Evolutionary conservation across 192 early-diverging fungal genomes (phyloP), one percentile per base, ranked within the genome.

Genomic region (Funneliformis mosseae): DNA sequence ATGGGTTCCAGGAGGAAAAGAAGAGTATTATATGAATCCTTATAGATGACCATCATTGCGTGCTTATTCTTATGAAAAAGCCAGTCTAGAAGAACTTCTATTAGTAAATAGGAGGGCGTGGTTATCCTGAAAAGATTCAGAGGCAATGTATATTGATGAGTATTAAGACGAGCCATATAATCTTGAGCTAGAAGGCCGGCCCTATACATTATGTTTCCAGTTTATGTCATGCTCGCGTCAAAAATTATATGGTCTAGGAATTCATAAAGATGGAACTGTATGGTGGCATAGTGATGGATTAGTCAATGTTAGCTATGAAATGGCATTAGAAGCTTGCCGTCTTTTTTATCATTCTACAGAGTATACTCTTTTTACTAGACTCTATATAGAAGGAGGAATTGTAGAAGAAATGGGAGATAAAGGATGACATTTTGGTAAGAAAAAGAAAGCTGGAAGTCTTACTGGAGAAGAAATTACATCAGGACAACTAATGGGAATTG

Each of bases 341-440:
- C n/a, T n/a, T n/a, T n/a, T n/a, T n/a, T n/a, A n/a, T n/a, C n/a
- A n/a, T n/a, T n/a, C n/a, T n/a, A n/a, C n/a, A n/a, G n/a, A n/a
- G n/a, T n/a, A n/a, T n/a, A n/a, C n/a, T 16, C 4, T 43, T 43
- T 43, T 43, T 43, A 43, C 8, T 43, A 43, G 42, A 43, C 42
- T 43, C 8, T 43, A 43, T 43, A 43, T 25, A 27, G 25, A 3
- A 25, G 25, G 25, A 64, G 62, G 4, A 64, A 5, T 67, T 0
- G 28, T 28, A 39, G 10, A 67, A 33, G 11, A 38, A 67, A 67
- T 67, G 8, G 66, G 9, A 67, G 28, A 67, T 67, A 67, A 67
- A 67, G 11, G 66, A 16, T 67, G 66, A 33, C 10, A 67, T 67
- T 67, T 67, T 18, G 28, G 66, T 67, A 67, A 67, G 28, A 67